Base-by-base conservation (phyloP, 768 basidiomycete species). In the Trametes meyenii region DNA sequence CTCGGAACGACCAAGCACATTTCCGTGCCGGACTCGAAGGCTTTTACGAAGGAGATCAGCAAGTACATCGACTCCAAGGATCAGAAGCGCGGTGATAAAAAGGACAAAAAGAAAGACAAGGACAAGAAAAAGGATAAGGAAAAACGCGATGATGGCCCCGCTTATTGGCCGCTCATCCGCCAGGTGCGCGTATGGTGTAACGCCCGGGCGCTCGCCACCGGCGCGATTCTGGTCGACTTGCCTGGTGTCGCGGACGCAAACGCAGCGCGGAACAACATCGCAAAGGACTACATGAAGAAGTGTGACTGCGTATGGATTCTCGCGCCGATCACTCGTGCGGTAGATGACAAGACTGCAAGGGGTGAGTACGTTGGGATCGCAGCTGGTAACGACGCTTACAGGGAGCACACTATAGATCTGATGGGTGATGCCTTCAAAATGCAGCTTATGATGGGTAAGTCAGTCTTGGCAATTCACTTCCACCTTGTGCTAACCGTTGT, bases 201-300 rank as follows among this genome's bases (percentile, higher is more conserved):
- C 46, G 75, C 84, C 0, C 65, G 71, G 7, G 84, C 83, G 11
- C 74, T 88, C 40, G 77, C 81, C 14, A 84, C 83, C 1, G 85
- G 86, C n/a, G 83, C 84, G 0, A 74, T 85, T 21, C 71, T 87
- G n/a, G 85, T 86, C 17, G 86, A 88, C 69, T 72, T 88, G 58
- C 86, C 86, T 52, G 86, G 86, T 74, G 83, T 85, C 24, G 84
- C 84, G 13, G 86, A 88, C 68, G 83, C 85, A 17, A 88, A 88
- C 67, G 84, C 84, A 12, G 86, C 86, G 14, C 75, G 85, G 56
- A 83, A 83, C 68, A 82, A 75, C 50, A 86, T 88, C 45, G 84
- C 86, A 2, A 85, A 85, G 68, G 79, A 83, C 33, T 87, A 86
- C 69, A 85, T 87, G 84, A 87, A 87, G 69, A 85, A 83, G 58